phyloP scores from a whole-genome alignment of 352 stramenopile species.

The Phytophthora tentaculata region DNA sequence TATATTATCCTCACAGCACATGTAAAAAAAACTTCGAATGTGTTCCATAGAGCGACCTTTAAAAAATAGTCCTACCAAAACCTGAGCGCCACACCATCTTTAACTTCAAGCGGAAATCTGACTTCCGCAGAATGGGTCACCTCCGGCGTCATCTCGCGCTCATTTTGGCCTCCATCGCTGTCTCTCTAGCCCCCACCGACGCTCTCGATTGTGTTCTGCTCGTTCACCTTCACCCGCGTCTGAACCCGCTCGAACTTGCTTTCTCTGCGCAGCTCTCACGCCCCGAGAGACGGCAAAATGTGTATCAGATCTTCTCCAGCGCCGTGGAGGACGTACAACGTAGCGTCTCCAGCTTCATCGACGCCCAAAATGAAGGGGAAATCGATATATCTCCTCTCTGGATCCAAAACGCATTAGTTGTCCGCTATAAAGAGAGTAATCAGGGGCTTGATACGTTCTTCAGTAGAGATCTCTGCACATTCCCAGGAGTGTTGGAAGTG shows the following conservation, averaged over 20 bases:
- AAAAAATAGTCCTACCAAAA: conserved; percentile 7
- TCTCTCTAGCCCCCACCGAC: conserved; percentile 3
- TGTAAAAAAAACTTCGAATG: conserved; percentile 10
- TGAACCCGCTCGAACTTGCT: conserved; percentile 15
- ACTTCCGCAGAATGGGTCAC: conserved; percentile 7
- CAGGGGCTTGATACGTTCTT: conserved; percentile 25
- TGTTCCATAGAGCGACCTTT: not conserved
- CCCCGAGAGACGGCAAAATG: conserved; percentile 24
- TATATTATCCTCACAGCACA: not conserved
- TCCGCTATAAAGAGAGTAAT: conserved; percentile 26
- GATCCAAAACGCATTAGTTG: conserved; percentile 67
- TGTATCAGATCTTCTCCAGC: conserved; percentile 23
- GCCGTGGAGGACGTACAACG: conserved; percentile 28
- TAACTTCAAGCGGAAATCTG: conserved; percentile 29
- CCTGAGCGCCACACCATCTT: conserved; percentile 12
- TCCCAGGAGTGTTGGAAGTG: conserved; percentile 52
- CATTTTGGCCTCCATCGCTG: conserved; percentile 20
- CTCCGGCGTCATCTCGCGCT: conserved; percentile 24
- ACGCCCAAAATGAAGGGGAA: conserved; percentile 14
- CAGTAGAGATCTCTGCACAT: conserved; percentile 28
- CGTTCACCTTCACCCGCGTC: conserved; percentile 48
- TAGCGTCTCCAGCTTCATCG: conserved; percentile 33
- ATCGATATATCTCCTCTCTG: conserved; percentile 45
- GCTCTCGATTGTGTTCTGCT: conserved; percentile 30
- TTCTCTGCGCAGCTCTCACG: conserved; percentile 8